Evolutionary conservation across 148 eudicot genomes (phyloP), one percentile per base, ranked within the genome.

Genomic region (Cornus florida): DNA sequence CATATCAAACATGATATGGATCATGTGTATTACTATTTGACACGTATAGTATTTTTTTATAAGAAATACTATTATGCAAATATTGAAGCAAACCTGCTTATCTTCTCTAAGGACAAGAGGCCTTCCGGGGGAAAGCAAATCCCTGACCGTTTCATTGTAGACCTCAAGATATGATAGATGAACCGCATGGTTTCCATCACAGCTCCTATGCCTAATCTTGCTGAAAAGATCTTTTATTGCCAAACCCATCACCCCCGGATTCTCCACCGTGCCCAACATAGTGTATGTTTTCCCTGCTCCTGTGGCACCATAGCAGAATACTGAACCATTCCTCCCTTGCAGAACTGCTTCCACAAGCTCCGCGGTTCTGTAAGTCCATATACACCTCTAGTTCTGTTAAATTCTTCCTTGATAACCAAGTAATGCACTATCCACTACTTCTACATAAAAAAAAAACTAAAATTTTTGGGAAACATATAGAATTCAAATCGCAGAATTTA

Each of bases 261-360:
- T 92, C 80, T 87, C 94, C 20, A 90, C 82, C 16, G 93, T 91
- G 19, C 98, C 97, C 17, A 94, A 86, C 98, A 94, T 94, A 38
- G 97, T 94, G 83, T 89, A 91, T 4, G 98, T 94, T 75, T 94
- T 94, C 9, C 98, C 98, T 8, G 98, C 98, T 73, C 98, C 97
- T 10, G 98, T 94, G 2, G 98, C 98, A 0, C 97, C 98, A 70
- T 94, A 94, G 80, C 98, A 92, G 87, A 92, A 92, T 11, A 94
- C 97, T 57, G 98, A 89, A 6, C 97, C 98, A 81, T 94, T 94
- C 76, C 93, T 87, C 68, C 97, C 98, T 81, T 90, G 90, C 72
- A 94, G 84, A 83, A 94, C 97, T 14, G 94, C 90, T 88, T 91
- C 97, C 23, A 94, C 94, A 7, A 94, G 90, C 69, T 92, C 94